Conservation (phyloP, 2,329 filamentous ascomycete species). For the Epichloe coenophiala region DNA sequence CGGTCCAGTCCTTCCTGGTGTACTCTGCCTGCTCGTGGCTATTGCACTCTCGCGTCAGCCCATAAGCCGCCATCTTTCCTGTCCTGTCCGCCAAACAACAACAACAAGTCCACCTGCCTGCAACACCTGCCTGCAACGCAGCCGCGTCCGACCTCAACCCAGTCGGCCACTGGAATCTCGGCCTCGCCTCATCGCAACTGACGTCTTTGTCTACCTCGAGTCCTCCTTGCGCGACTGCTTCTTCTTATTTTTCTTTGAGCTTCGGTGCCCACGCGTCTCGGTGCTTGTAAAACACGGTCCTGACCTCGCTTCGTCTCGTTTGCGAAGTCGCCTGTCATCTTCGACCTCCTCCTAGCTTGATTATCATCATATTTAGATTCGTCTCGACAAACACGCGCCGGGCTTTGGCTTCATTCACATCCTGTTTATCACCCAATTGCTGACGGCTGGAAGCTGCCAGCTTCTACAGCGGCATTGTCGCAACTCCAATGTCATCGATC, state of each 20-base stretch:
- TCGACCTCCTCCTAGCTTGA: not conserved
- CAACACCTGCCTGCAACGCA: constrained; percentile 1
- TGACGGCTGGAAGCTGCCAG: not conserved
- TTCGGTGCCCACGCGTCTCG: not conserved
- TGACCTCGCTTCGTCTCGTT: not conserved
- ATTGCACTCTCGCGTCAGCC: not conserved
- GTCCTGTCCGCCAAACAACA: not conserved
- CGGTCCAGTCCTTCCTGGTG: not conserved
- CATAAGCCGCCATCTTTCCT: not conserved
- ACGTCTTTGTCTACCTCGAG: not conserved
- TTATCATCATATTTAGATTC: not conserved
- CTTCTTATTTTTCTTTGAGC: not conserved
- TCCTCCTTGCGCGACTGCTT: not conserved
- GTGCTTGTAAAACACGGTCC: not conserved
- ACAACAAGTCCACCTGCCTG: not conserved
- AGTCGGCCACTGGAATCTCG: too few species aligned
- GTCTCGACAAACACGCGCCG: not conserved
- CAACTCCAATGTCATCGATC: not conserved
- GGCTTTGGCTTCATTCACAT: not conserved
- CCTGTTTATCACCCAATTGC: not conserved
- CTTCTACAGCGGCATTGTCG: not conserved
- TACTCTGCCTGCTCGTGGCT: not conserved
- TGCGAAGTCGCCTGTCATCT: not conserved
- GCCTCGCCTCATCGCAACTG: not conserved
- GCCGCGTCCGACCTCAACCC: not conserved